A percentile compares a stretch with the other conserved stretches of the same genome.
Evolutionary conservation across 305 asterid species (phyloP).

Genomic region (Solanum chacoense): DNA sequence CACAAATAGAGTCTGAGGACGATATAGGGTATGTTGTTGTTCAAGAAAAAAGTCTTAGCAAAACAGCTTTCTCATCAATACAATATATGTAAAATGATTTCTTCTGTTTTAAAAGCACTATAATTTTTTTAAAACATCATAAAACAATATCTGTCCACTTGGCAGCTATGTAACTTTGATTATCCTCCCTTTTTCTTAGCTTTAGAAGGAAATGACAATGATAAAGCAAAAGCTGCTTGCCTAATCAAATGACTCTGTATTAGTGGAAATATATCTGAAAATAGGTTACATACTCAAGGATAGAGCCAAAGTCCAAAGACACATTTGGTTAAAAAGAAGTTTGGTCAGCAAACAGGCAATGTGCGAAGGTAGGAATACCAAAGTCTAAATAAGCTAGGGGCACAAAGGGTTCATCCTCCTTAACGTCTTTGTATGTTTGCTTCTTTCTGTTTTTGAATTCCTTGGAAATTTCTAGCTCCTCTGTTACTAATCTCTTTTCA

Average conservation of each 20-base stretch:
- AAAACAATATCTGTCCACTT: not conserved
- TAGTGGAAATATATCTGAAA: not conserved
- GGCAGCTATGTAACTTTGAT: not conserved
- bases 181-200: not conserved
- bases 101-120: not conserved
- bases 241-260: not conserved
- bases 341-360: not conserved
- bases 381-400: not conserved
- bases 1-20: no score
- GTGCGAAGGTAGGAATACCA: not conserved
- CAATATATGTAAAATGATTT: not conserved
- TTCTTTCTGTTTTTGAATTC: no score
- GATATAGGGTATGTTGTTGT: not conserved
- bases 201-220: not conserved
- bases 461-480: not conserved
- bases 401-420: not conserved
- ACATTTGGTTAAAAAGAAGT: not conserved
- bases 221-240: not conserved
- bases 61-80: not conserved
- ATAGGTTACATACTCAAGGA: not conserved
- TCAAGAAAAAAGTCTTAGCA: not conserved
- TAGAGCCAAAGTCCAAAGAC: not conserved
- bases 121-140: not conserved
- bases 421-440: no score
- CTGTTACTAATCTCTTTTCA: not conserved